Evolutionary conservation across 2,329 filamentous ascomycete genomes (phyloP).

Genomic region (Chaetomiaceae sp.): DNA sequence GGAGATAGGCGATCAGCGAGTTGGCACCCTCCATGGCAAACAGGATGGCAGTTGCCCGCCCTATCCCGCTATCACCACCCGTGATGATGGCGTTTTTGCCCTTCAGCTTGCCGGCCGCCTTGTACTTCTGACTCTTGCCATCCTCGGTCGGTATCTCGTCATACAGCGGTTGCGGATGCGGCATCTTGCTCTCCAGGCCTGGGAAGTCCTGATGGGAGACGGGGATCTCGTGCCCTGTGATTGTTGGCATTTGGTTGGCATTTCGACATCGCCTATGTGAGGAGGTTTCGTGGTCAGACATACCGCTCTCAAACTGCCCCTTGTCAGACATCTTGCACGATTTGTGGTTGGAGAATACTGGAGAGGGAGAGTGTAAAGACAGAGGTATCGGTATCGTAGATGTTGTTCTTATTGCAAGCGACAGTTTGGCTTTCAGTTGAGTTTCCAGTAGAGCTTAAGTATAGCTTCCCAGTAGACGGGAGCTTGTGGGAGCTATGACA

Average conservation of each 20-base stretch:
- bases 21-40: slow-evolving; percentile 78
- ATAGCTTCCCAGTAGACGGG: too few species aligned
- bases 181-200: slow-evolving; percentile 43
- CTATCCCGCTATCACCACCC: slow-evolving; percentile 74
- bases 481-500: slow-evolving; percentile 2
- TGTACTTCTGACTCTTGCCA: slow-evolving; percentile 64
- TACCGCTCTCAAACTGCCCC: slow-evolving; percentile 32
- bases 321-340: slow-evolving; percentile 23
- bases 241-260: background rate
- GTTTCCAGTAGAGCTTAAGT: too few species aligned
- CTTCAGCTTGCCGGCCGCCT: slow-evolving; percentile 67
- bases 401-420: too few species aligned
- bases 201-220: slow-evolving; percentile 38
- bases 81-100: slow-evolving; percentile 75
- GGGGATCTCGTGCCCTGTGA: slow-evolving; percentile 34
- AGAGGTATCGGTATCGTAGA: too few species aligned
- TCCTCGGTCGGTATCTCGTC: slow-evolving; percentile 62
- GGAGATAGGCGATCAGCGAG: slow-evolving; percentile 65
- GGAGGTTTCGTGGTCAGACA: slow-evolving; percentile 5
- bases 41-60: slow-evolving; percentile 66
- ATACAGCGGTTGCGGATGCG: slow-evolving; percentile 50
- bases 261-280: background rate
- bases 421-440: too few species aligned
- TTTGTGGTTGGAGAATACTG: too few species aligned
- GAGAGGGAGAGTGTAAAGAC: too few species aligned